phyloP scores from a whole-genome alignment of 768 basidiomycete genomes.

The Pleurotus ostreatus region DNA sequence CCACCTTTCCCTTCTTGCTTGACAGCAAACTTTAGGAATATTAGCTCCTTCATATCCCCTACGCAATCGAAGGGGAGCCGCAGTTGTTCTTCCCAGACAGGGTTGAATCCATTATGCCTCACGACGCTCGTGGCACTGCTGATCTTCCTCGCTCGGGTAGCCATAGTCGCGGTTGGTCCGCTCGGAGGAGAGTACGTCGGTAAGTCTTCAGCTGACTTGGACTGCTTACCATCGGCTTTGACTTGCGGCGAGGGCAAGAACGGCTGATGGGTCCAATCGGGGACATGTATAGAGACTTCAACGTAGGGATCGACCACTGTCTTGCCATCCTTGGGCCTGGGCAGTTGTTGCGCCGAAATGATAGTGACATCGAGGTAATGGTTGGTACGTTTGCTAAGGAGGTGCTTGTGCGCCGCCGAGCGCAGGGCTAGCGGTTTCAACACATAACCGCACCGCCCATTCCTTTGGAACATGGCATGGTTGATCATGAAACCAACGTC shows the following conservation, averaged over 20 bases:
- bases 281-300: constrained; percentile 71
- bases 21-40: constrained; percentile 82
- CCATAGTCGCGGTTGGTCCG: constrained; percentile 14
- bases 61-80: constrained; percentile 73
- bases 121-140: constrained; percentile 62
- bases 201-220: constrained; percentile 3
- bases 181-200: background rate
- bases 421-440: constrained; percentile 83
- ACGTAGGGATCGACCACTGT: constrained; percentile 67
- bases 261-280: constrained; percentile 58
- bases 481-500: constrained; percentile 93
- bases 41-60: constrained; percentile 75
- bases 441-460: constrained; percentile 87
- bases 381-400: constrained; percentile 50
- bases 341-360: constrained; percentile 91
- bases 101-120: constrained; percentile 92
- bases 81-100: constrained; percentile 77
- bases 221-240: constrained; percentile 2
- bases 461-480: constrained; percentile 92
- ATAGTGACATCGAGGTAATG: constrained; percentile 62
- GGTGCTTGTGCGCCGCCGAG: constrained; percentile 50
- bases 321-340: constrained; percentile 70
- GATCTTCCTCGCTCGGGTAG: constrained; percentile 39
- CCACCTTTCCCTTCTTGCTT: constrained; percentile 53
- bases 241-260: constrained; percentile 13